A percentile compares a stretch with the other conserved stretches of the same genome.
Conservation (phyloP, 495 filamentous ascomycete species). For the Glarea lozoyensis region DNA sequence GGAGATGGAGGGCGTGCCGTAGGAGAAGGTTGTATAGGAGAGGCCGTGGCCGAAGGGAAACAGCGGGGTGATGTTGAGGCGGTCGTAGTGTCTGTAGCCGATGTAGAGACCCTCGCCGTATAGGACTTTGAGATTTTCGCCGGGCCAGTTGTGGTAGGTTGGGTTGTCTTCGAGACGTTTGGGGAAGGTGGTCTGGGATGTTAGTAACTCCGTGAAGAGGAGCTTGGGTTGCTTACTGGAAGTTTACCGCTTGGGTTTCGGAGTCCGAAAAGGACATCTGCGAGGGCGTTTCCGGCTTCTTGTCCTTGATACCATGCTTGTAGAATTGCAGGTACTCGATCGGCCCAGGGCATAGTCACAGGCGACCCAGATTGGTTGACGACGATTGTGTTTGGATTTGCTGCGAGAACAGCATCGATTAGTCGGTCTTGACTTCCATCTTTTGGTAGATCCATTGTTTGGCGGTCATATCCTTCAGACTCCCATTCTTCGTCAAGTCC, state of each 20-base stretch:
- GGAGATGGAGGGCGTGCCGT: constrained; percentile 49
- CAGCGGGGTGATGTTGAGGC: constrained; percentile 49
- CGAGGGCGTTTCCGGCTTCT: constrained; percentile 60
- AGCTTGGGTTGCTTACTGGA: constrained; percentile 36
- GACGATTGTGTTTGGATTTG: constrained; percentile 66
- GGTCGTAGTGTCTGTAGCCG: constrained; percentile 78
- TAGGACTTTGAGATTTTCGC: constrained; percentile 65
- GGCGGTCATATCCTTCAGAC: constrained; percentile 78
- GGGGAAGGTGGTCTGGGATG: constrained; percentile 58
- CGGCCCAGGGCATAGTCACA: constrained; percentile 76
- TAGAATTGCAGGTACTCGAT: constrained; percentile 56
- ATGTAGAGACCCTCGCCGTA: constrained; percentile 84
- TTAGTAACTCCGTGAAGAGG: constrained; percentile 60
- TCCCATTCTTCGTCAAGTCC: constrained; percentile 85
- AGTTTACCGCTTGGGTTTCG: constrained; percentile 60
- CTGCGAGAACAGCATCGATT: constrained; percentile 57
- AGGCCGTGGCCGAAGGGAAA: constrained; percentile 82
- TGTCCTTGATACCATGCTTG: constrained; percentile 66
- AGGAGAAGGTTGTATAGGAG: constrained; percentile 70
- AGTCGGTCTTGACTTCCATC: constrained; percentile 66
- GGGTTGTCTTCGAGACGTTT: constrained; percentile 75
- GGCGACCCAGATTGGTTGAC: constrained; percentile 82
- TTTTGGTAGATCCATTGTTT: constrained; percentile 69
- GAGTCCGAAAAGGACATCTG: constrained; percentile 59
- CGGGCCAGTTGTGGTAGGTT: constrained; percentile 76